Conservation (phyloP, 23 red algal species). For the Pyropia yezoensis region DNA sequence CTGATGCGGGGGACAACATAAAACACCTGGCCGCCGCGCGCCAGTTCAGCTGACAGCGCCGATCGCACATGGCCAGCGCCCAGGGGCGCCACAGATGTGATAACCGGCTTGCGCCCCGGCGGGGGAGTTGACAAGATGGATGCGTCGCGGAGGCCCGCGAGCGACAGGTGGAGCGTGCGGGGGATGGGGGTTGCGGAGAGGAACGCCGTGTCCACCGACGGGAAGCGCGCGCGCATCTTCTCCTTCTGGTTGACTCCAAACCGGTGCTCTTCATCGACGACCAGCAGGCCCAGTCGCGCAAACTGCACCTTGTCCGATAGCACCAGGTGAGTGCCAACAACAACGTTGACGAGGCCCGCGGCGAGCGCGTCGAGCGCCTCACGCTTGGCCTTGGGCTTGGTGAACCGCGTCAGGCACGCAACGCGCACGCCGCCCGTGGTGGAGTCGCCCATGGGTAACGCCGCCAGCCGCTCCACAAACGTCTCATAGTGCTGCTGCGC, state of each 20-base stretch:
- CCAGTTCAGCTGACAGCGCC: constrained; percentile 43
- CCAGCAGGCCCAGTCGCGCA: constrained; percentile 43
- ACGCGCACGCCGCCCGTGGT: constrained; percentile 18
- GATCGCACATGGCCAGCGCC: constrained; percentile 31
- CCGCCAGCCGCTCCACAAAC: constrained; percentile 18
- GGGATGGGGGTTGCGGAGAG: constrained; percentile 96
- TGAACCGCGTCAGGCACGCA: constrained; percentile 35
- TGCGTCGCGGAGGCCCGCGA: constrained; percentile 77
- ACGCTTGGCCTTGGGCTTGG: constrained; percentile 2
- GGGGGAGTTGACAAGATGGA: constrained; percentile 64
- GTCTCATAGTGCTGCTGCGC: constrained; percentile 90
- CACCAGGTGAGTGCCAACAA: constrained; percentile 89
- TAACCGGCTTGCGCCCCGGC: constrained; percentile 56
- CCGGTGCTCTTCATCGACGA: constrained; percentile 96
- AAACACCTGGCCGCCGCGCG: constrained; percentile 80
- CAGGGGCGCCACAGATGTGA: constrained; percentile 26
- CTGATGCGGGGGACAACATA: constrained; percentile 81
- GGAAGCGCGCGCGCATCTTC: constrained; percentile 45
- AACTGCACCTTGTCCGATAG: constrained; percentile 43
- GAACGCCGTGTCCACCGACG: constrained; percentile 61
- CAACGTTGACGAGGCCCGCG: constrained; percentile 34
- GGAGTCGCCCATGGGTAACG: not conserved
- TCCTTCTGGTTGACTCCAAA: constrained; percentile 99
- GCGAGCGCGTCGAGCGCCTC: constrained; percentile 23
- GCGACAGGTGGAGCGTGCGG: constrained; percentile 80